Conservation (phyloP, 2,329 filamentous ascomycete species). For the Aspergillus luchuensis region DNA sequence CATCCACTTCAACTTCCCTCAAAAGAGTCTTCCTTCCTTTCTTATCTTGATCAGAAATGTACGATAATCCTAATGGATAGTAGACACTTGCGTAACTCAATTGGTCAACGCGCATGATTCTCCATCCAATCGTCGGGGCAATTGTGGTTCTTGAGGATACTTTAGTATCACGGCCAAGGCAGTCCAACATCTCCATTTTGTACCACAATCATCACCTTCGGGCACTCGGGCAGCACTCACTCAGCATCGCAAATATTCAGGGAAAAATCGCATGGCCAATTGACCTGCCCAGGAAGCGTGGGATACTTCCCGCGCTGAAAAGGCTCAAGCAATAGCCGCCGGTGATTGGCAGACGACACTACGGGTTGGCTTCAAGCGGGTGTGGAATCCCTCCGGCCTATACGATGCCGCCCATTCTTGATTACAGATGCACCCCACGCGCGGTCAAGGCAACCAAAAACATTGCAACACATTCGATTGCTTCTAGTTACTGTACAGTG, state of each 20-base stretch:
- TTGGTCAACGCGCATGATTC: background rate
- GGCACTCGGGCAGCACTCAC: slow-evolving; percentile 7
- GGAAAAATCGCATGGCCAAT: background rate
- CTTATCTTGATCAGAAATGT: background rate
- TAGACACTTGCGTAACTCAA: background rate
- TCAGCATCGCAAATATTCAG: background rate
- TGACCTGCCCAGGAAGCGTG: background rate
- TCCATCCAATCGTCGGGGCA: background rate
- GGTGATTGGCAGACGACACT: slow-evolving; percentile 5
- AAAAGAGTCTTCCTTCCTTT: background rate
- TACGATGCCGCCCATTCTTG: slow-evolving; percentile 2
- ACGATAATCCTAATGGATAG: background rate
- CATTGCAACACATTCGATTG: slow-evolving; percentile 26
- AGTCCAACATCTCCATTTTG: background rate
- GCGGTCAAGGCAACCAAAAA: slow-evolving; percentile 15
- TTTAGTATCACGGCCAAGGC: background rate
- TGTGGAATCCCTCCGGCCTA: slow-evolving; percentile 8
- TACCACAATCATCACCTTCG: slow-evolving; percentile 1
- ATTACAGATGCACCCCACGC: slow-evolving; percentile 5
- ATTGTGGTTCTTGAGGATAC: background rate
- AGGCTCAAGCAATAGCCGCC: background rate
- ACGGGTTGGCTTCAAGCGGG: background rate
- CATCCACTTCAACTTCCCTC: background rate
- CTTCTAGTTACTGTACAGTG: slow-evolving; percentile 49
- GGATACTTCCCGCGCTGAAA: background rate